Evolutionary conservation across 371 early-diverging fungal genomes (phyloP).

Genomic region (Circinella minor): DNA sequence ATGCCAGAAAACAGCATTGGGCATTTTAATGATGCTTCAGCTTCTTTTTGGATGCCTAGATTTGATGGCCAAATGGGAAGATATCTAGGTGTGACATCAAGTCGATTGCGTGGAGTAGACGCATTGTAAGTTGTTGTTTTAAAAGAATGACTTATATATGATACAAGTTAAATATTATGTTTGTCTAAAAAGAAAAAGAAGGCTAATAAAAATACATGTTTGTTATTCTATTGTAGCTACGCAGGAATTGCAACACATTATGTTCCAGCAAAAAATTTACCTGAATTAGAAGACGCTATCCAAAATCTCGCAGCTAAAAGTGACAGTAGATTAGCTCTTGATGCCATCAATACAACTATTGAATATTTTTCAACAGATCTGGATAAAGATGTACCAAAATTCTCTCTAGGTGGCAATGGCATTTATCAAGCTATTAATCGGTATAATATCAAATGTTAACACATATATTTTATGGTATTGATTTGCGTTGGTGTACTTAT

Average conservation of each 20-base stretch:
- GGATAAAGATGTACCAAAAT: conserved; percentile 23
- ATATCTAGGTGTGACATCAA: conserved; percentile 90
- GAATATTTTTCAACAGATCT: conserved; percentile 89
- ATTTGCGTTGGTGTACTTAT: background rate
- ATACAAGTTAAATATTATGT: too few relatives aligned
- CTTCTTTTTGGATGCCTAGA: conserved; percentile 88
- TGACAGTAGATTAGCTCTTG: conserved; percentile 31
- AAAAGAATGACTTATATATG: conserved; percentile 10
- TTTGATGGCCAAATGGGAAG: conserved; percentile 91
- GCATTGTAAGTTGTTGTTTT: conserved; percentile 60
- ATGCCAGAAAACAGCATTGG: conserved; percentile 97
- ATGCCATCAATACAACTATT: conserved; percentile 84
- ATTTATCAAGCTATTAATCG: conserved; percentile 78
- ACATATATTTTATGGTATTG: background rate
- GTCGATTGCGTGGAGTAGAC: conserved; percentile 77
- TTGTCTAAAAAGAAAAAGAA: background rate
- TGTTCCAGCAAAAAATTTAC: conserved; percentile 85
- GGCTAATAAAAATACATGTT: background rate
- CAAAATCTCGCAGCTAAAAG: conserved; percentile 81
- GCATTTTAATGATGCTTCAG: conserved; percentile 95
- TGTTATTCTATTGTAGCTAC: conserved; percentile 7
- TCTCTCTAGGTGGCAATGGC: conserved; percentile 62
- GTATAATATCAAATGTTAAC: conserved; percentile 14
- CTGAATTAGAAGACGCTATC: conserved; percentile 81
- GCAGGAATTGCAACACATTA: conserved; percentile 91